Conservation (phyloP, 441 rosid genomes). For the Pelargonium australe region DNA sequence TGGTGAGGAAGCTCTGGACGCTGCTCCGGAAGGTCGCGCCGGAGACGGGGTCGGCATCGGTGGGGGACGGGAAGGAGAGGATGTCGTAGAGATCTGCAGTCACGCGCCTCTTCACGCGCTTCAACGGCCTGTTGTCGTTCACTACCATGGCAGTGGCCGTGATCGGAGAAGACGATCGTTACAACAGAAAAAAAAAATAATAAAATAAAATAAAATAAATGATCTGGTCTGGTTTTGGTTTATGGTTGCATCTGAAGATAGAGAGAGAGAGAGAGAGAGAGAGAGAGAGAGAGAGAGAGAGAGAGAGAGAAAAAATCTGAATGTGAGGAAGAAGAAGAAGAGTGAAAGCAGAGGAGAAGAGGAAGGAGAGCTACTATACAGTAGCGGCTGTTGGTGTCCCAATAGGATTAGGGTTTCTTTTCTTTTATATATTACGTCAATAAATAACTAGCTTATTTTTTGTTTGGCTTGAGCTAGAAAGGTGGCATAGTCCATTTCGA, state of each 20-base stretch:
- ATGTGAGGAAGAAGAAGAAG: background rate
- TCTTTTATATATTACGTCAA: too few species aligned
- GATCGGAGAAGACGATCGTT: background rate
- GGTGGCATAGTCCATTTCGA: too few species aligned
- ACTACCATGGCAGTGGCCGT: background rate
- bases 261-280: background rate
- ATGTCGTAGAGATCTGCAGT: constrained; percentile 44
- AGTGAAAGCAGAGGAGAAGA: background rate
- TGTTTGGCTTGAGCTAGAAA: too few species aligned
- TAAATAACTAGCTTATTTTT: too few species aligned
- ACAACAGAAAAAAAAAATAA: background rate
- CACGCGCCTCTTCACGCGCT: constrained; percentile 38
- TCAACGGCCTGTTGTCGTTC: constrained; percentile 29
- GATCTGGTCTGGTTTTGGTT: background rate
- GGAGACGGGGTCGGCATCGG: background rate
- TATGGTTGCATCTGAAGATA: background rate
- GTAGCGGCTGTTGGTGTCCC: too few species aligned
- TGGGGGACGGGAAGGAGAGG: constrained; percentile 29
- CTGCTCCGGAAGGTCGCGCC: constrained; percentile 27
- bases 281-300: background rate
- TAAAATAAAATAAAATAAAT: too few species aligned
- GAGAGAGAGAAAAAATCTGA: background rate
- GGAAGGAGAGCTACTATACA: background rate
- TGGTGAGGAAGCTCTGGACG: constrained; percentile 31
- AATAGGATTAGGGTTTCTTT: too few species aligned